Percentiles rank a stretch among this genome's conserved stretches.
Conservation (phyloP, 23 red algal species). For the Cyanidioschyzon merolae region DNA sequence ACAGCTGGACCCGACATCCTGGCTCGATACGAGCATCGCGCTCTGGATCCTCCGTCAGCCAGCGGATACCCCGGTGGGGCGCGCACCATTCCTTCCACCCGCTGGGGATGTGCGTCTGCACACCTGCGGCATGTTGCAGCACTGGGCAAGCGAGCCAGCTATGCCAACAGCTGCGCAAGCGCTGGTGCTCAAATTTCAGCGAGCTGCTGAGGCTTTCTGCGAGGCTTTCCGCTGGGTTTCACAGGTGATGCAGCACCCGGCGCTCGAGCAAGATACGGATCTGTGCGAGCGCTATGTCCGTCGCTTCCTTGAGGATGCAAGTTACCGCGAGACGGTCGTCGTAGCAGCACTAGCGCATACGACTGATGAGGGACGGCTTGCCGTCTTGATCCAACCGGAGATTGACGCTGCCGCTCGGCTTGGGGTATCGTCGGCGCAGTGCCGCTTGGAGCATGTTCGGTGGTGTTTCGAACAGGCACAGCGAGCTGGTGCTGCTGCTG, state of each 20-base stretch:
- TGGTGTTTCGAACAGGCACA: neutral
- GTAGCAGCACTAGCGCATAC: neutral
- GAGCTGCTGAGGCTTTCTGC: neutral
- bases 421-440: neutral
- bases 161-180: neutral
- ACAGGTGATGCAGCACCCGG: neutral
- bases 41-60: neutral
- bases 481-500: no score
- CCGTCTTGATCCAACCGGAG: neutral
- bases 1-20: neutral
- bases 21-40: neutral
- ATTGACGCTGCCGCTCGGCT: neutral
- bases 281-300: neutral
- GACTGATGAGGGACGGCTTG: neutral
- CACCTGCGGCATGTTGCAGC: neutral
- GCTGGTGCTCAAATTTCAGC: neutral
- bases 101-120: neutral
- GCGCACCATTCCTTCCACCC: neutral
- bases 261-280: neutral
- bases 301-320: neutral
- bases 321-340: neutral
- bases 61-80: neutral
- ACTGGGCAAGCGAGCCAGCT: neutral
- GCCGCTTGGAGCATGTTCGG: conserved; percentile 1
- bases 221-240: neutral